Evolutionary conservation across 495 filamentous ascomycete genomes (phyloP), one percentile per base, ranked within the genome.

Genomic region (Xylaria longipes): DNA sequence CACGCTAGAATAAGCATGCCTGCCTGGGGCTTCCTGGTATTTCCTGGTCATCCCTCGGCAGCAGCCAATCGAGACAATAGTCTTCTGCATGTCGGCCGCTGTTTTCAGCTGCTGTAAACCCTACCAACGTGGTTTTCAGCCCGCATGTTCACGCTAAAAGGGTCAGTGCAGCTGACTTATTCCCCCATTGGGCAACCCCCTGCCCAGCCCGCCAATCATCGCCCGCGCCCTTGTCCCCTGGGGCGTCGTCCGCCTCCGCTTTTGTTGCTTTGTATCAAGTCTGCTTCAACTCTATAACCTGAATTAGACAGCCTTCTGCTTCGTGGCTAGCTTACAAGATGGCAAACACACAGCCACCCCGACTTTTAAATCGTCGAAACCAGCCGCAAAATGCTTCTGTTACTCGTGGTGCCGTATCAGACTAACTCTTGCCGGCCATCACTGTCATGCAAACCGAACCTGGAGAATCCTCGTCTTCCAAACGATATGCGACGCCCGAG

Each of bases 101-200:
- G 56, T n/a, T 79, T 79, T 79, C 77, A 79, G 77, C 77, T 79
- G 50, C 37, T 60, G 12, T 63, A 45, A 72, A 68, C 60, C 60
- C 64, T 72, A 71, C 60, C 65, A 57, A 52, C 68, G 31, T 60
- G 71, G 72, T 72, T 77, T 79, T 77, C 74, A 79, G 75, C 75
- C 73, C 62, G 68, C 57, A 72, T 73, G 71, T 69, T 71, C 72
- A 65, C 72, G 68, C 64, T 68, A 73, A 58, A 46, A 56, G 52
- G 15, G 63, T 62, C 71, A 48, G 56, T 76, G 77, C 77, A 77
- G 74, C 75, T 70, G 71, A 79, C 77, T 41, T 74, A 73, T 77
- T 64, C 63, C 72, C 33, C 70, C 8, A 76, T 79, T 77, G 73
- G 77, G 69, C 56, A 48, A 8, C 33, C 69, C 71, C 70, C 64